These are phyloP conservation scores for Auricularia sp. DNA, from an alignment of 768 basidiomycete genomes.

Conservation along the genomic window DNA sequence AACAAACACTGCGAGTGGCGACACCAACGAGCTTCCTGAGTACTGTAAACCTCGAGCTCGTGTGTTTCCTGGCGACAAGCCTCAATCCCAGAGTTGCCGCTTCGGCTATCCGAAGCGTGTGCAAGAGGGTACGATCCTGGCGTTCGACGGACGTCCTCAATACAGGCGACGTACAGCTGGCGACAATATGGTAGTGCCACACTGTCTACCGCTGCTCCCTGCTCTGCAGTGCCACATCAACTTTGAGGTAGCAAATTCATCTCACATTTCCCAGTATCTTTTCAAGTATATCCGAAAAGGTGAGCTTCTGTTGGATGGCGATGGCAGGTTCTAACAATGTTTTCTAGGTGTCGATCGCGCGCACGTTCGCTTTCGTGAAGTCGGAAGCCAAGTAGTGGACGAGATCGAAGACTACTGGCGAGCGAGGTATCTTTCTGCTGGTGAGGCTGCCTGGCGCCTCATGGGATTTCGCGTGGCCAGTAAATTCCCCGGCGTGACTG, in stretches of 20 bases:
- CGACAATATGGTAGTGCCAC: constrained; percentile 24
- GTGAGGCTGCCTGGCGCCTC: constrained; percentile 26
- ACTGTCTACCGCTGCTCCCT: constrained; percentile 17
- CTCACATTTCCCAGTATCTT: constrained; percentile 28
- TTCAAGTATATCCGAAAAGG: constrained; percentile 36
- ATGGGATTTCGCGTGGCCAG: constrained; percentile 24
- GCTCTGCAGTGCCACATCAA: constrained; percentile 29
- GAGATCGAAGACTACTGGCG: constrained; percentile 30
- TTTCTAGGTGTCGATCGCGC: constrained; percentile 13
- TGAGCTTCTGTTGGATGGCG: neutral
- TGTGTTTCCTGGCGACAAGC: too few relatives aligned
- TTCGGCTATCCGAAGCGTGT: constrained; percentile 15
- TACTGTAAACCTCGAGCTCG: too few relatives aligned
- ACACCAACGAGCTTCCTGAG: neutral
- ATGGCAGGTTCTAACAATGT: too few relatives aligned
- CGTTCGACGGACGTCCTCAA: constrained; percentile 19
- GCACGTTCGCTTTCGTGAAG: constrained; percentile 6
- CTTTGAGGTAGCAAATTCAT: constrained; percentile 22
- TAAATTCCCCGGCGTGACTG: constrained; percentile 26
- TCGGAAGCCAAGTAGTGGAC: constrained; percentile 13
- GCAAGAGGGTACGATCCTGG: constrained; percentile 16
- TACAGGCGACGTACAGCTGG: constrained; percentile 18
- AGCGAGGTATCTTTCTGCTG: constrained; percentile 24
- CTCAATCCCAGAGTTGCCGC: constrained; percentile 15
- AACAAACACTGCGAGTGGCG: too few relatives aligned